phyloP scores from a whole-genome alignment of 805 yeast species.

The Monosporozyma yasuniensis region DNA sequence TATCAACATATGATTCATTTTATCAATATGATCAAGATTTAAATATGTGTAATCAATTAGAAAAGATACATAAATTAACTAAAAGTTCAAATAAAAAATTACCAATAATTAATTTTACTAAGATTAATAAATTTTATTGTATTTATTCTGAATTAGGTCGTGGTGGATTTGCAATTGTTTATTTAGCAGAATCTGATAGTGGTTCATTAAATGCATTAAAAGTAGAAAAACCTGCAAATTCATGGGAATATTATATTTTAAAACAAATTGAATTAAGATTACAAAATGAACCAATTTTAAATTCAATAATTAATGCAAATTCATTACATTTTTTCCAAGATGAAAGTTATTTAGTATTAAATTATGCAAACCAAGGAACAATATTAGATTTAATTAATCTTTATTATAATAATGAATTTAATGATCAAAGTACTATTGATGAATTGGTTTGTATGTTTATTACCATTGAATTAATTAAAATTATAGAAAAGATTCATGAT shows the following conservation, averaged over 20 bases:
- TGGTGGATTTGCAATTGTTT: constrained; percentile 78
- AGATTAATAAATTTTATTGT: constrained; percentile 30
- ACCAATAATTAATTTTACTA: constrained; percentile 29
- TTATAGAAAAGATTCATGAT: constrained; percentile 53
- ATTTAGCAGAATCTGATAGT: constrained; percentile 51
- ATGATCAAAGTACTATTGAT: constrained; percentile 33
- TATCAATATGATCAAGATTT: constrained; percentile 26
- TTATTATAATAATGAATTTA: constrained; percentile 28
- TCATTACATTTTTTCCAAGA: constrained; percentile 50
- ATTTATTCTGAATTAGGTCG: constrained; percentile 48
- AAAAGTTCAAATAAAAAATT: constrained; percentile 32
- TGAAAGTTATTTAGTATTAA: constrained; percentile 59
- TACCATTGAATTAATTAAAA: constrained; percentile 53
- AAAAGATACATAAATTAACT: constrained; percentile 30
- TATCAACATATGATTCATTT: constrained; percentile 27
- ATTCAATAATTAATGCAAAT: constrained; percentile 42
- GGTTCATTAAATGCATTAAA: constrained; percentile 60
- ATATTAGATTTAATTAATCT: constrained; percentile 56
- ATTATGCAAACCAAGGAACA: constrained; percentile 64
- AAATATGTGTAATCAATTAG: constrained; percentile 30
- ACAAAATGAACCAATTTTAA: constrained; percentile 15
- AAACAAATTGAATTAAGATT: constrained; percentile 43
- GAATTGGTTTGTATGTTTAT: constrained; percentile 57
- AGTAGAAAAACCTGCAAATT: constrained; percentile 55
- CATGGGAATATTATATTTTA: constrained; percentile 78